Evolutionary conservation across 495 filamentous ascomycete species (phyloP).

Genomic region (Xanthoparmelia taractica): DNA sequence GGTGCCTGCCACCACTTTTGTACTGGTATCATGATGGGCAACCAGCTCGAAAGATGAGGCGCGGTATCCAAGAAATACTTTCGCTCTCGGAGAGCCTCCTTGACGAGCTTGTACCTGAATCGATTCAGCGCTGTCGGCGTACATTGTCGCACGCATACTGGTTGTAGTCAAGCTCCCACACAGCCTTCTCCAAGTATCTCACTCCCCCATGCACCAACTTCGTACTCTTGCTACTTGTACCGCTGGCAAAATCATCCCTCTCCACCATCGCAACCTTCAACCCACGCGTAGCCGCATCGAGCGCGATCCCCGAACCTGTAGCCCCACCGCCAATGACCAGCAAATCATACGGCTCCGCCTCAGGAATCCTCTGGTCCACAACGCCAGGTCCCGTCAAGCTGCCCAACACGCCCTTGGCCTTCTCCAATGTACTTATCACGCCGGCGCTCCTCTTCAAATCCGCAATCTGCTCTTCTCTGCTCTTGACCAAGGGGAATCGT

Average conservation of each 20-base stretch:
- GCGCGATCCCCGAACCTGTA: constrained; percentile 84
- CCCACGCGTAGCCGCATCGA: constrained; percentile 89
- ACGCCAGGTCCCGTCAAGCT: constrained; percentile 23
- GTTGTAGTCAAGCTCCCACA: constrained; percentile 92
- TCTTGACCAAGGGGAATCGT: constrained; percentile 71
- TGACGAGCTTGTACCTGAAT: constrained; percentile 71
- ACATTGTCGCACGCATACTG: constrained; percentile 46
- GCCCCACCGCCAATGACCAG: constrained; percentile 88
- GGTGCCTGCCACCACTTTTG: constrained; percentile 96
- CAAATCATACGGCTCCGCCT: constrained; percentile 64
- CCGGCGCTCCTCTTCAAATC: constrained; percentile 39
- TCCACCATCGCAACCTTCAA: constrained; percentile 93
- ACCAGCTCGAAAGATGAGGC: constrained; percentile 87
- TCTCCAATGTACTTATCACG: neutral
- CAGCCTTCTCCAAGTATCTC: constrained; percentile 91
- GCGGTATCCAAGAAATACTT: constrained; percentile 95
- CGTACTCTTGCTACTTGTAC: constrained; percentile 94
- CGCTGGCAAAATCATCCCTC: constrained; percentile 86
- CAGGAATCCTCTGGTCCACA: constrained; percentile 11
- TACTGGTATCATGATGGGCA: constrained; percentile 95
- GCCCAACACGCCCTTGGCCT: constrained; percentile 14
- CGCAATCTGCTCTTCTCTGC: constrained; percentile 50
- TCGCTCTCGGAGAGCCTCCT: constrained; percentile 90
- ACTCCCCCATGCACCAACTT: constrained; percentile 97
- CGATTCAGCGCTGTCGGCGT: constrained; percentile 19